Evolutionary conservation across 2,329 filamentous ascomycete species (phyloP), one percentile per base, ranked within the genome.

Genomic region (Drechslerella coelobrocha): DNA sequence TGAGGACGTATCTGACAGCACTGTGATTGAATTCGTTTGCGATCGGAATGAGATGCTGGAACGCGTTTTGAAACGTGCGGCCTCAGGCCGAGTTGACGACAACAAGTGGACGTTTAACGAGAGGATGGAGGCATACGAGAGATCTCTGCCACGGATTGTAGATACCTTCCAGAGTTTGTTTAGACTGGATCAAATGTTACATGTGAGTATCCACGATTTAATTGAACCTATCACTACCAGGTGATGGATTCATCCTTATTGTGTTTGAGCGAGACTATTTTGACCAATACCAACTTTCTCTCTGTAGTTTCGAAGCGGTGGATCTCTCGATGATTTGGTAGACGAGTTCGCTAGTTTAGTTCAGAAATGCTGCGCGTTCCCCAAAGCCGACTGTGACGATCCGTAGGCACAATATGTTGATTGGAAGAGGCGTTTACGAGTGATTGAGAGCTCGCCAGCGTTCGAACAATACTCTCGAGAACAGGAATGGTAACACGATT

Each of bases 21-120:
- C n/a, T 4, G 10, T 21, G 14, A 45, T 45, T 21, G 14, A 21
- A 5, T 73, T 74, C 41, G 23, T 68, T 2, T 60, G 68, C 17
- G 29, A 62, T 4, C 31, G 31, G 41, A 31, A 71, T 6, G 53
- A 45, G 9, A 55, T 72, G 63, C 21, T 62, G 12, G 0, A 47
- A 17, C 51, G 73, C 8, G 34, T 73, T 7, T 29, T 72, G 8
- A 50, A 50, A 1, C 59, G 73, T 51, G 62, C 39, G 52, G 53
- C 61, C 4, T 72, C 62, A 6, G 48, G 50, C 8, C 65, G 73
- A 12, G 53, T 74, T 8, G 73, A 74, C 37, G 73, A 74, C 50
- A 73, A 57, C 23, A 51, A 31, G 52, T 68, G 50, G 21, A 65
- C 48, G 17, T 72, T 74, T 39, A 56, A 21, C 61, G 73, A 21